Evolutionary conservation across 164 flowering plant genomes (phyloP), one percentile per base, ranked within the genome.

Genomic region (Dillenia suffruticosa): DNA sequence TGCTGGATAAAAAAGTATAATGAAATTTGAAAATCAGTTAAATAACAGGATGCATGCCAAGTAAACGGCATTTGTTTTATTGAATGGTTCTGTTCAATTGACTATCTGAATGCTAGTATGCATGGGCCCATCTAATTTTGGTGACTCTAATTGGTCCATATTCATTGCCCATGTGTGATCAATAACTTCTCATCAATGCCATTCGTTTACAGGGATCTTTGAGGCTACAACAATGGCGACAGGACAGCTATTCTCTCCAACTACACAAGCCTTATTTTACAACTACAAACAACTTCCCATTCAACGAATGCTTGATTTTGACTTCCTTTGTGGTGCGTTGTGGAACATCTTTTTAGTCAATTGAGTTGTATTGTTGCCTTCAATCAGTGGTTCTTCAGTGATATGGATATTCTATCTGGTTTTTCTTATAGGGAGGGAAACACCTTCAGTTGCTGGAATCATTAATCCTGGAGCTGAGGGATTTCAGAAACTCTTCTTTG

Each of bases 301-400:
- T 51, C 97, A 94, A 68, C 88, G 96, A 70, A 94, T 94, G 99
- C 97, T 94, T 73, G 99, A 94, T 74, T 94, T 94, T 72, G 99
- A 94, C 74, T 94, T 94, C 72, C 94, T 94, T 59, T 94, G 99
- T 59, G 97, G 97, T 91, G 57, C 44, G 86, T 62, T 32, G 51
- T 51, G 9, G 2, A 15, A 58, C 19, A 11, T 49, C 13, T 46
- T 50, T 7, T 48, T 49, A 2, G 40, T 51, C 2, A 43, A 9
- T 50, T 22, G 15, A 14, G 15, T 15, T 10, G 11, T 10, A 26
- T 64, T 24, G 22, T 51, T 16, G 54, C 10, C 49, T 9, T 45
- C 43, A 44, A 59, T 12, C 24, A 32, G 10, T 7, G 45, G 12
- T 10, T 56, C 16, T 3, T 10, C 46, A 8, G 40, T 54, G 19